A percentile compares a stretch with the other conserved stretches of the same genome.
These are phyloP conservation scores for Arxiozyma heterogenica DNA, from an alignment of 1,139 yeast species.

Conservation along the genomic window DNA sequence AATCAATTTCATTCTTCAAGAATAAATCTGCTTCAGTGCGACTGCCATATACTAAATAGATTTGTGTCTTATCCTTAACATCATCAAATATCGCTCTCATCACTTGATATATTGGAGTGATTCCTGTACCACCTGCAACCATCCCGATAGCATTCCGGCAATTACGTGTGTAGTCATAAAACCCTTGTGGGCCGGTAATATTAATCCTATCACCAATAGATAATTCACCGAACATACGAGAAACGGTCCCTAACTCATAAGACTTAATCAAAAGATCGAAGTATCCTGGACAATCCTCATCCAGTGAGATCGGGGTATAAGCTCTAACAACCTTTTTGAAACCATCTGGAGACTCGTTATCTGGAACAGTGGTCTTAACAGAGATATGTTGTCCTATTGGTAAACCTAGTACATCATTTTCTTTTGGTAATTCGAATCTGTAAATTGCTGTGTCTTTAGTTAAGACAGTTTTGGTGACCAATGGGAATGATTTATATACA, in stretches of 20 bases:
- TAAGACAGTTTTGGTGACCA: constrained; percentile 67
- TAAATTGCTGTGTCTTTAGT: constrained; percentile 80
- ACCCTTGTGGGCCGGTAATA: constrained; percentile 91
- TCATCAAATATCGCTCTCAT: constrained; percentile 69
- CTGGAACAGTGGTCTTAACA: constrained; percentile 64
- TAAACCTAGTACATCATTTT: constrained; percentile 64
- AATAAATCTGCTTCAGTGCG: constrained; percentile 70
- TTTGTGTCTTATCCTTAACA: constrained; percentile 16
- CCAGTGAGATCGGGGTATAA: constrained; percentile 88
- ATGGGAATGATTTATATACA: constrained; percentile 43
- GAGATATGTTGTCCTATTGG: constrained; percentile 94
- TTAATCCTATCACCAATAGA: constrained; percentile 60
- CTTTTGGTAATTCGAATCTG: constrained; percentile 50
- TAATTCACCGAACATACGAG: constrained; percentile 63
- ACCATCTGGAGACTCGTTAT: constrained; percentile 18
- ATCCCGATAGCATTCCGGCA: constrained; percentile 39
- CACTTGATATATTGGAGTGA: constrained; percentile 91
- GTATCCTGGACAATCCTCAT: constrained; percentile 69
- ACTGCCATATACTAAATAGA: constrained; percentile 56
- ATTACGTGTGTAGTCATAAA: constrained; percentile 76
- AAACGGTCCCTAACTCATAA: constrained; percentile 86
- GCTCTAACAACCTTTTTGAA: constrained; percentile 54
- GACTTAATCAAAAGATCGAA: constrained; percentile 87
- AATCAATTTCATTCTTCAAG: constrained; percentile 71
- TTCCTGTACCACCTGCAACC: constrained; percentile 89